These are phyloP conservation scores for Prunus yedoensis DNA, from an alignment of 331 rosid species.

Conservation along the genomic window DNA sequence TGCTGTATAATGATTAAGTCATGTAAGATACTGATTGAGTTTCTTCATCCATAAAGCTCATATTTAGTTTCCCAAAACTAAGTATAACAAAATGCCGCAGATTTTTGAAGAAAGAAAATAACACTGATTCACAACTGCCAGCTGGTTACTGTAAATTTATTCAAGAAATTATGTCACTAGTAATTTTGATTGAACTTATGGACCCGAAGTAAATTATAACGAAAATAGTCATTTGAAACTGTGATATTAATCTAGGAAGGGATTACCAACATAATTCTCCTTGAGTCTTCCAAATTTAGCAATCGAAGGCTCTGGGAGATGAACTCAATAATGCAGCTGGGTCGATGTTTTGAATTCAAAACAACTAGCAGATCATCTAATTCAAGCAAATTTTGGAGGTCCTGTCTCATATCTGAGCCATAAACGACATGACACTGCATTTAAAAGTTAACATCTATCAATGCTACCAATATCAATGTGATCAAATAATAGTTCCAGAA, in stretches of 20 bases:
- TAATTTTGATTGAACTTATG: too few species aligned
- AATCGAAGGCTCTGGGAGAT: conserved; percentile 65
- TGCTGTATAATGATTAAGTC: conserved; percentile 47
- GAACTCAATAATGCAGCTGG: conserved; percentile 76
- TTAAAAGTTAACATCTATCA: conserved; percentile 26
- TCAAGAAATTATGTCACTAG: too few species aligned
- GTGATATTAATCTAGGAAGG: conserved; percentile 18
- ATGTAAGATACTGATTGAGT: conserved; percentile 12
- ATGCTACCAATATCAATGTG: conserved; percentile 11
- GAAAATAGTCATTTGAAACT: neutral
- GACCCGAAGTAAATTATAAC: too few species aligned
- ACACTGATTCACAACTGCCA: too few species aligned
- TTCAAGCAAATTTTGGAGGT: conserved; percentile 69
- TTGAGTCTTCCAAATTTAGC: conserved; percentile 73
- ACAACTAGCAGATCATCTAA: conserved; percentile 61
- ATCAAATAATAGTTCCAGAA: conserved; percentile 5
- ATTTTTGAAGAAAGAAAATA: too few species aligned
- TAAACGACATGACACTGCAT: conserved; percentile 73
- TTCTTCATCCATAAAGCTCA: neutral
- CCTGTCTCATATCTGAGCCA: conserved; percentile 60
- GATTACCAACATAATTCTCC: conserved; percentile 61
- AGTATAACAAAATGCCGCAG: too few species aligned
- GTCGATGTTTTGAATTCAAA: conserved; percentile 66
- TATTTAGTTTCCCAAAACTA: too few species aligned
- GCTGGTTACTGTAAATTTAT: too few species aligned